Base-by-base conservation (phyloP, 495 filamentous ascomycete genomes). In the Xylaria intraflava region DNA sequence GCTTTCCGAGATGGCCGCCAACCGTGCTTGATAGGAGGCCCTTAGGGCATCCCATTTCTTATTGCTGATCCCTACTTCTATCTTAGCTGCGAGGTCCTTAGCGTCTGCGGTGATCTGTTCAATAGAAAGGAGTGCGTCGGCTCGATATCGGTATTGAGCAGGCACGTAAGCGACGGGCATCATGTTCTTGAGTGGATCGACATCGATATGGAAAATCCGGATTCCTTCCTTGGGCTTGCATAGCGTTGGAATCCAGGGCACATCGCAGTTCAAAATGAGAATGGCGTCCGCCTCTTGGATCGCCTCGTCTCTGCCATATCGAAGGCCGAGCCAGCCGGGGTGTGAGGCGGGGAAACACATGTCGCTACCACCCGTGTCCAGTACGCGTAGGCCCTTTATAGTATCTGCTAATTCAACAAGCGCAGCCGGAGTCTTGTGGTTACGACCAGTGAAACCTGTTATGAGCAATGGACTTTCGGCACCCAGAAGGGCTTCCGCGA, bases 301-400 rank as follows among this genome's bases (percentile, higher is more conserved):
- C 6, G 74, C 70, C 14, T 88, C 83, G 36, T 95, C 88, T 2
- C 82, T 73, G 10, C 90, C 89, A 58, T 83, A 96, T 55, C 83
- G 75, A 58, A 94, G 64, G 2, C 92, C 89, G 23, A 96, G 66
- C 77, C 83, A 81, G 1, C 59, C 74, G 14, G 74, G 72, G 55
- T 96, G 90, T 46, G 91, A 76, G 1, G 84, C 86, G 2, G 92
- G 92, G 70, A 96, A 96, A 62, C 88, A 94, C 92, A 97, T 93
- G 65, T 97, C 92, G 62, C 87, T 87, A 30, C 90, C 91, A 22
- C 88, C 88, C 0, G 89, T 90, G 66, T 97, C 92, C 24, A 97
- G 69, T 16, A 97, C 89, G 11, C 90, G 75, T 40, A 96, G 66
- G 0, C 89, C 89, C 60, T 84, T 85, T 50, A 96, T 80, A 1